phyloP scores from a whole-genome alignment of 208 protist genomes.

The Trypanosomatidae sp. region DNA sequence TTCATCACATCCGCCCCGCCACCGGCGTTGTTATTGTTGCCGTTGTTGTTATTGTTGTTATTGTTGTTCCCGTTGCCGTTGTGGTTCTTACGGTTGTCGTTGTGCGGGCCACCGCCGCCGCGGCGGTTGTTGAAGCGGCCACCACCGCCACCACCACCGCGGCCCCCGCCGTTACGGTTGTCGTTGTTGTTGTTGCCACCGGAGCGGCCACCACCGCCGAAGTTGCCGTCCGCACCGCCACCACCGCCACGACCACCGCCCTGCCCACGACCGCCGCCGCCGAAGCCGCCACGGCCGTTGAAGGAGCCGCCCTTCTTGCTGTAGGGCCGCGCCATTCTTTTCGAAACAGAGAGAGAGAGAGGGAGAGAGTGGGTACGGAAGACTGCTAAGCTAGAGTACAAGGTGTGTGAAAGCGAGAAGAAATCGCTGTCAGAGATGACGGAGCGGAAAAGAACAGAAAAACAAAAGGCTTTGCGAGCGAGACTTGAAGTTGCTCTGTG shows the following conservation, averaged over 20 bases:
- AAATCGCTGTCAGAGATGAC: no score
- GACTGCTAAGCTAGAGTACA: background rate
- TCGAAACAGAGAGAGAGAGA: background rate
- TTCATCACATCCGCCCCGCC: slow-evolving; percentile 72
- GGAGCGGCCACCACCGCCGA: slow-evolving; percentile 6
- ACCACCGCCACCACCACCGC: slow-evolving; percentile 14
- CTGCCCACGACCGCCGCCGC: no score
- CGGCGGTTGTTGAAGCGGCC: background rate
- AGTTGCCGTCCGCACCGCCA: no score
- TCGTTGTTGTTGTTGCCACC: background rate
- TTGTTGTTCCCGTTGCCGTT: slow-evolving; percentile 11
- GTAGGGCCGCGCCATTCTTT: slow-evolving; percentile 61
- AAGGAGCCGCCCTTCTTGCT: slow-evolving; percentile 34
- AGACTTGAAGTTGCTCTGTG: no score
- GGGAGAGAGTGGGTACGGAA: background rate
- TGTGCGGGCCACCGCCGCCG: slow-evolving; percentile 13
- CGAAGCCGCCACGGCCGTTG: no score
- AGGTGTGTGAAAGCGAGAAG: background rate
- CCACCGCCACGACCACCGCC: no score
- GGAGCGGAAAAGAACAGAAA: no score
- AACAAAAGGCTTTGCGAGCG: no score
- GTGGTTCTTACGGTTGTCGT: slow-evolving; percentile 1
- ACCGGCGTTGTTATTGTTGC: slow-evolving; percentile 28
- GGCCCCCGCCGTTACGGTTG: slow-evolving; percentile 15
- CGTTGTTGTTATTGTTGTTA: slow-evolving; percentile 22